A percentile compares a stretch with the other conserved stretches of the same genome.
Evolutionary conservation across 805 yeast genomes (phyloP).

Genomic region (Saccharomyces eubayanus): DNA sequence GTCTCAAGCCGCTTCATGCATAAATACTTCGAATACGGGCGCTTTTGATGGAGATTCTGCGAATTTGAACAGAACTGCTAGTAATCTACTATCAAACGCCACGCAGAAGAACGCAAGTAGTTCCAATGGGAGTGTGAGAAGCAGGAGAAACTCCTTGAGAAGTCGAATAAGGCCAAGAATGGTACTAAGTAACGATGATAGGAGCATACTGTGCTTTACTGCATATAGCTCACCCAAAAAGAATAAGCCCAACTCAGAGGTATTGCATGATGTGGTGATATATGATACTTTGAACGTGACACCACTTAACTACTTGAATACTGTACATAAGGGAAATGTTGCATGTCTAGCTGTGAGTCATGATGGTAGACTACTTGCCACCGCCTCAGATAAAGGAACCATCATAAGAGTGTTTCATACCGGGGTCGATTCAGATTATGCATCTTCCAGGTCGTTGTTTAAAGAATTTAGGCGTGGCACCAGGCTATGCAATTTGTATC

Average conservation of each 20-base stretch:
- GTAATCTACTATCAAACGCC: background rate
- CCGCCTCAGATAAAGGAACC: conserved; percentile 66
- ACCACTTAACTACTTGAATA: conserved; percentile 48
- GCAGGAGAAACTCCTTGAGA: conserved; percentile 10
- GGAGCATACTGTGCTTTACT: conserved; percentile 27
- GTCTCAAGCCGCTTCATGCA: conserved; percentile 1
- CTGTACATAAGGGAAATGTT: conserved; percentile 28
- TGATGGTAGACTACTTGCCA: conserved; percentile 54
- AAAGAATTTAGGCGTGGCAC: conserved; percentile 66
- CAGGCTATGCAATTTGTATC: conserved; percentile 63
- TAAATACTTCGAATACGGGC: background rate
- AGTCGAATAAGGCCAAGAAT: conserved; percentile 15
- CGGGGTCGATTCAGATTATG: conserved; percentile 38
- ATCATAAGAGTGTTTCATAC: conserved; percentile 54
- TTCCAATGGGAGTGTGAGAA: conserved; percentile 2
- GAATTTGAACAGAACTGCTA: background rate
- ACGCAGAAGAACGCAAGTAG: conserved; percentile 3
- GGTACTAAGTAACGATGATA: conserved; percentile 25
- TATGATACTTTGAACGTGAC: conserved; percentile 68
- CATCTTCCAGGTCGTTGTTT: conserved; percentile 13
- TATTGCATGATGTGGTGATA: conserved; percentile 45
- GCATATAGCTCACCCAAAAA: conserved; percentile 19
- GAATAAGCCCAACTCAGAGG: conserved; percentile 39
- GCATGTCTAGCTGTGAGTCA: conserved; percentile 38
- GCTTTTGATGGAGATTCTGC: background rate